phyloP scores from a whole-genome alignment of 2,329 filamentous ascomycete genomes.

The Mycosphaerella arachidis region DNA sequence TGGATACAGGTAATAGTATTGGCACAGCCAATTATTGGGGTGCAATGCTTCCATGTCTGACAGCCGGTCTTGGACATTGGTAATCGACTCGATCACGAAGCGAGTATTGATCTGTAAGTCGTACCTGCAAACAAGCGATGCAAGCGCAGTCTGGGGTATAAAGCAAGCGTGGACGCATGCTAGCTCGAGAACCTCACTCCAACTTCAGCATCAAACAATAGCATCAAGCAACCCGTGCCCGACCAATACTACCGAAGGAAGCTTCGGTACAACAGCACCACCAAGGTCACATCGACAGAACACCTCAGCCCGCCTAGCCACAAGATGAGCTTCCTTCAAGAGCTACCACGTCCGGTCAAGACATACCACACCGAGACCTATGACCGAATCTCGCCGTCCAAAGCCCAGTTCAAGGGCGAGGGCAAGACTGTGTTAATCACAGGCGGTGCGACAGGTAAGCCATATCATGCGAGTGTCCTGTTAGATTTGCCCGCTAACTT shows the following conservation, averaged over 20 bases:
- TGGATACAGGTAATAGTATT: no score
- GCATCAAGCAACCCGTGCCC: not conserved
- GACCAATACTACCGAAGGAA: not conserved
- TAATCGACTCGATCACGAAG: not conserved
- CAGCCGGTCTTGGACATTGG: not conserved
- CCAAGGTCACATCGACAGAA: not conserved
- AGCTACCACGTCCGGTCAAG: slow-evolving; percentile 18
- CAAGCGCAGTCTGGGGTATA: not conserved
- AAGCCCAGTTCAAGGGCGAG: slow-evolving; percentile 19
- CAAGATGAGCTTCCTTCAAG: not conserved
- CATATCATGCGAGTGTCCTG: not conserved
- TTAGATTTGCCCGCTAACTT: not conserved
- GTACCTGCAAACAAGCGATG: not conserved
- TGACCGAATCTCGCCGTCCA: slow-evolving; percentile 19
- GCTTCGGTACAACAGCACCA: not conserved
- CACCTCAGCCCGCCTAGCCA: not conserved
- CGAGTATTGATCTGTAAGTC: not conserved
- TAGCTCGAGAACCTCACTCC: not conserved
- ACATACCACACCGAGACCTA: slow-evolving; percentile 23
- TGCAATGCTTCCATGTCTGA: not conserved
- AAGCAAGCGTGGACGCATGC: not conserved
- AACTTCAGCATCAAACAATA: not conserved
- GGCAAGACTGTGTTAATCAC: slow-evolving; percentile 27
- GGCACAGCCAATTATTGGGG: not conserved
- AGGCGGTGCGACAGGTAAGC: slow-evolving; percentile 20